Conservation (phyloP, 257 asterid species). For the Thymus quinquecostatus region DNA sequence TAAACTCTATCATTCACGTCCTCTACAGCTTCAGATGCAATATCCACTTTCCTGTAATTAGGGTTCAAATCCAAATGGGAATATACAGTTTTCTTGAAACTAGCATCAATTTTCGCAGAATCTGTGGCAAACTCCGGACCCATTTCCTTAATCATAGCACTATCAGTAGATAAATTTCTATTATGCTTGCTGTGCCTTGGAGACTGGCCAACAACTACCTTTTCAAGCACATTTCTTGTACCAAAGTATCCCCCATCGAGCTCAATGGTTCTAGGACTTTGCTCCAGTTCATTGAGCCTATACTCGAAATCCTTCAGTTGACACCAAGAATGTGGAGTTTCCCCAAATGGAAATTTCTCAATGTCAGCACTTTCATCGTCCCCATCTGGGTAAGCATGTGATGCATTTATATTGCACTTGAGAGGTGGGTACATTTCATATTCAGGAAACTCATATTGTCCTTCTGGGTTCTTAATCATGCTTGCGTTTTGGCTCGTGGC, state of each 20-base stretch:
- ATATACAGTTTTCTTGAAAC: conserved; percentile 54
- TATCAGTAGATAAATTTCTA: conserved; percentile 66
- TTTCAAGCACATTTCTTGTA: conserved; percentile 66
- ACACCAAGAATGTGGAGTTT: conserved; percentile 63
- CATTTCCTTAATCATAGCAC: conserved; percentile 53
- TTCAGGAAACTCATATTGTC: conserved; percentile 54
- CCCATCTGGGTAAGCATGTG: conserved; percentile 51
- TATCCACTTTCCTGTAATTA: conserved; percentile 60
- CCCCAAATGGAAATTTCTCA: conserved; percentile 77
- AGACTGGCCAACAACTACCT: conserved; percentile 76
- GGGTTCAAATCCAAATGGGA: conserved; percentile 54
- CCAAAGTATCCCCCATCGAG: conserved; percentile 55
- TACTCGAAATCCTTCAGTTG: conserved; percentile 71
- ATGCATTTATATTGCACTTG: conserved; percentile 64
- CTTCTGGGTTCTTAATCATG: conserved; percentile 50
- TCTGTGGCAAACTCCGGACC: conserved; percentile 51
- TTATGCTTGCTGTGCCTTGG: conserved; percentile 65
- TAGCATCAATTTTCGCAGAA: conserved; percentile 57
- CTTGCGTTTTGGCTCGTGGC: conserved; percentile 50
- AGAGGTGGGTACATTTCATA: conserved; percentile 81
- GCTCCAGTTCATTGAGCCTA: conserved; percentile 79
- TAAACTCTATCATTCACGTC: conserved; percentile 79
- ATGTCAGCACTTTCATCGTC: conserved; percentile 68
- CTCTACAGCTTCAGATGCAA: conserved; percentile 70
- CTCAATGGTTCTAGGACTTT: conserved; percentile 63